A percentile compares a stretch with the other conserved stretches of the same genome.
Conservation (phyloP, 768 basidiomycete species). For the Psilocybe azurescens region DNA sequence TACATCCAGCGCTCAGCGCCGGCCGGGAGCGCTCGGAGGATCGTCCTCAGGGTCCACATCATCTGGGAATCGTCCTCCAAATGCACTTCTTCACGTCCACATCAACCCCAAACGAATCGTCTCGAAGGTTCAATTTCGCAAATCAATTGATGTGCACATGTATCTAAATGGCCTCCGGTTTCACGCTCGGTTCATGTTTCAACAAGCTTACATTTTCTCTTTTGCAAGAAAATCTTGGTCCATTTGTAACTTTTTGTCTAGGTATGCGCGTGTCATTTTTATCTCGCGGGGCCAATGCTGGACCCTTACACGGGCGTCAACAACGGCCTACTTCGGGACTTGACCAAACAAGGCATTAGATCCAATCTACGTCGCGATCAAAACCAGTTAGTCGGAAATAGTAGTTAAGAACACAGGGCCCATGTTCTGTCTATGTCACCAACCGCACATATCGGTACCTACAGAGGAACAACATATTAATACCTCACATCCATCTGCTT, state of each 20-base stretch:
- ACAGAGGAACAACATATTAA: constrained; percentile 1
- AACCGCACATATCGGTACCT: constrained; percentile 16
- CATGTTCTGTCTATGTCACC: constrained; percentile 13
- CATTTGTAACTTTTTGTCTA: not conserved
- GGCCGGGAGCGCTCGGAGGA: constrained; percentile 24
- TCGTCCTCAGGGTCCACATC: constrained; percentile 19
- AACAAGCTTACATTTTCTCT: not conserved
- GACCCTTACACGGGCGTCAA: not conserved
- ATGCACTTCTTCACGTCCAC: constrained; percentile 16
- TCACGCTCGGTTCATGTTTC: constrained; percentile 3
- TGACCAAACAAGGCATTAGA: not conserved
- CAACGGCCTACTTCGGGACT: not conserved
- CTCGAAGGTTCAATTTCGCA: not conserved
- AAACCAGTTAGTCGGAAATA: not conserved
- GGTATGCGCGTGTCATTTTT: not conserved
- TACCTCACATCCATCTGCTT: not conserved
- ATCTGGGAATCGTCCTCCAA: constrained; percentile 15
- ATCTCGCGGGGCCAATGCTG: not conserved
- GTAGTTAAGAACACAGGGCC: not conserved
- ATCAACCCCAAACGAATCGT: constrained; percentile 5
- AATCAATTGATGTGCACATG: constrained; percentile 3
- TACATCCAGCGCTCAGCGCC: constrained; percentile 22
- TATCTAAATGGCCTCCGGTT: not conserved
- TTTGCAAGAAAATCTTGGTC: not conserved
- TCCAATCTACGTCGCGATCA: constrained; percentile 1